A percentile compares a stretch with the other conserved stretches of the same genome.
Conservation (phyloP, 352 stramenopile species). For the Phytophthora multivora region DNA sequence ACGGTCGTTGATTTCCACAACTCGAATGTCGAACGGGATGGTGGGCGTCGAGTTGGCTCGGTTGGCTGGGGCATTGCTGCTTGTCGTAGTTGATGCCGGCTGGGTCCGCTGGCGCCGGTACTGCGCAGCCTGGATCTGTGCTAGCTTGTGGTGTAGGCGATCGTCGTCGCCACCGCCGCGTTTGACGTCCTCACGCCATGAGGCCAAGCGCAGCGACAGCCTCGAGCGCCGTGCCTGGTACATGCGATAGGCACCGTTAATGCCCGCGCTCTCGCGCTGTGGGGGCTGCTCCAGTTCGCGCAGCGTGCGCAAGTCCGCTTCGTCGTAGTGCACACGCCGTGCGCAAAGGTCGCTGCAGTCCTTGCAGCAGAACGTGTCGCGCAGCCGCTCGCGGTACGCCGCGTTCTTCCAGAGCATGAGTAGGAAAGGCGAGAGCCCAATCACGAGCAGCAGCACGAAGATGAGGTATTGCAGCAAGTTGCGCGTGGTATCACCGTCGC, state of each 20-base stretch:
- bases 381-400: conserved; percentile 41
- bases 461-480: conserved; percentile 53
- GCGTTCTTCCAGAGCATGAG: conserved; percentile 56
- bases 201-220: conserved; percentile 55
- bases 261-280: conserved; percentile 44
- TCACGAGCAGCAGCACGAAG: conserved; percentile 47
- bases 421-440: conserved; percentile 48
- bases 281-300: conserved; percentile 54
- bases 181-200: conserved; percentile 74
- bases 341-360: conserved; percentile 32
- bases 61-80: conserved; percentile 10
- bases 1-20: conserved; percentile 50
- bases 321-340: conserved; percentile 54
- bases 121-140: conserved; percentile 46
- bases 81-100: background rate
- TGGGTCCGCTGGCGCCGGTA: conserved; percentile 24
- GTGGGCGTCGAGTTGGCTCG: conserved; percentile 19
- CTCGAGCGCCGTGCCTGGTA: conserved; percentile 55
- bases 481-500: conserved; percentile 33
- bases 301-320: conserved; percentile 57
- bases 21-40: conserved; percentile 52
- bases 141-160: conserved; percentile 54
- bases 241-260: conserved; percentile 62
- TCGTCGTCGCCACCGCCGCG: conserved; percentile 40
- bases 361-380: conserved; percentile 41